phyloP scores from a whole-genome alignment of 2,329 filamentous ascomycete genomes.

The Diplodia sapinea region DNA sequence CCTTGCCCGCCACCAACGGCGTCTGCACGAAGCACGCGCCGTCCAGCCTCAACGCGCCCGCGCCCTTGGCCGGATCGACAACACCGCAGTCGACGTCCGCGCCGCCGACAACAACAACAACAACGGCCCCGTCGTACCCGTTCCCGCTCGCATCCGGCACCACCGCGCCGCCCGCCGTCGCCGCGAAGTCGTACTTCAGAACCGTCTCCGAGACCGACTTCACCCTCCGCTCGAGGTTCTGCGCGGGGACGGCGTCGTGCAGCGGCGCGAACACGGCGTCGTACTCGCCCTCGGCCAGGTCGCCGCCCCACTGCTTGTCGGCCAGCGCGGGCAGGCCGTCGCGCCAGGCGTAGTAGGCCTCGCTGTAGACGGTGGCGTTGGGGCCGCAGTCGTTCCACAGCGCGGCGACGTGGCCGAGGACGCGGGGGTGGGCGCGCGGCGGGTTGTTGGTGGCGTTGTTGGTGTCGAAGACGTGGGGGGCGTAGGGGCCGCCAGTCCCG shows the following conservation, averaged over 20 bases:
- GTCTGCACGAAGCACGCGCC: slow-evolving; percentile 53
- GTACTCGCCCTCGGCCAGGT: slow-evolving; percentile 36
- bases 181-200: slow-evolving; percentile 45
- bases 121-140: slow-evolving; percentile 48
- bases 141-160: slow-evolving; percentile 50
- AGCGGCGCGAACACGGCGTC: slow-evolving; percentile 35
- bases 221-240: slow-evolving; percentile 52
- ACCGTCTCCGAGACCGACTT: slow-evolving; percentile 37
- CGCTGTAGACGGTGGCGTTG: slow-evolving; percentile 56
- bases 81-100: slow-evolving; percentile 32
- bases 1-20: slow-evolving; percentile 59
- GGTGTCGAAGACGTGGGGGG: slow-evolving; percentile 59
- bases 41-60: slow-evolving; percentile 40
- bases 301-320: slow-evolving; percentile 52
- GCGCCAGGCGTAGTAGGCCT: slow-evolving; percentile 56
- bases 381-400: slow-evolving; percentile 58
- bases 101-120: slow-evolving; percentile 35
- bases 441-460: slow-evolving; percentile 58
- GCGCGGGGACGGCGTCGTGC: slow-evolving; percentile 49
- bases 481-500: slow-evolving; percentile 50
- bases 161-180: background rate
- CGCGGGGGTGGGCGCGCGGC: slow-evolving; percentile 44
- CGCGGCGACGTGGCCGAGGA: slow-evolving; percentile 51
- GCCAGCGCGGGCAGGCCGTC: slow-evolving; percentile 54
- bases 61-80: too few species aligned